Percentiles rank a stretch among this genome's conserved stretches.
Conservation (phyloP, 345 rosid species). For the Syzygium jambos region DNA sequence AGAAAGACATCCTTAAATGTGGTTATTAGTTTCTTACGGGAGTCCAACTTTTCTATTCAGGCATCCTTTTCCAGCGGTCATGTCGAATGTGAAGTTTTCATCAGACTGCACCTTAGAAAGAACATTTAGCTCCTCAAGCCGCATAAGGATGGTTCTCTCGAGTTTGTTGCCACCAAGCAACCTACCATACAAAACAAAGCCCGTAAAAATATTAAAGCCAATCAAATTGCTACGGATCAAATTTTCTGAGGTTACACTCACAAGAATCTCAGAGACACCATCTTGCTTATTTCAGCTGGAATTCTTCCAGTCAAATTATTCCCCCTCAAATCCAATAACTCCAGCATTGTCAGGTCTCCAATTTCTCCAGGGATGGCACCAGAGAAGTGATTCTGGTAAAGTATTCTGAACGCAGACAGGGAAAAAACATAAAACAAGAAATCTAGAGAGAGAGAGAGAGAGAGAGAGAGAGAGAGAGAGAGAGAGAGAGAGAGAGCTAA, state of each 20-base stretch:
- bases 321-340: conserved; percentile 61
- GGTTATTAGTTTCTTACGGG: conserved; percentile 35
- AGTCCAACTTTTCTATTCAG: conserved; percentile 51
- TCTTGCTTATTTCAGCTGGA: conserved; percentile 45
- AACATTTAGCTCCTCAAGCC: conserved; percentile 42
- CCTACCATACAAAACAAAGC: conserved; percentile 26
- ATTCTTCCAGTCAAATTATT: conserved; percentile 60
- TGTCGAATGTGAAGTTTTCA: conserved; percentile 19
- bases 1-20: not conserved
- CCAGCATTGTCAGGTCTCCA: conserved; percentile 41
- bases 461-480: not conserved
- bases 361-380: conserved; percentile 67
- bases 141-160: conserved; percentile 36
- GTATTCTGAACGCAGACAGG: conserved; percentile 26
- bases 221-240: not conserved
- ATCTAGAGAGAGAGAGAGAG: not conserved
- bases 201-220: not conserved
- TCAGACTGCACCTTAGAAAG: conserved; percentile 51
- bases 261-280: conserved; percentile 51
- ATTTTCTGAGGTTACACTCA: conserved; percentile 24
- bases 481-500: not conserved
- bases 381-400: conserved; percentile 42
- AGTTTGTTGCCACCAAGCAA: conserved; percentile 65
- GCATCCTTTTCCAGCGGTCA: conserved; percentile 19
- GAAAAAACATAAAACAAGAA: not conserved